These are phyloP conservation scores for Leptomonas seymouri DNA, from an alignment of 208 protist genomes.

Conservation along the genomic window DNA sequence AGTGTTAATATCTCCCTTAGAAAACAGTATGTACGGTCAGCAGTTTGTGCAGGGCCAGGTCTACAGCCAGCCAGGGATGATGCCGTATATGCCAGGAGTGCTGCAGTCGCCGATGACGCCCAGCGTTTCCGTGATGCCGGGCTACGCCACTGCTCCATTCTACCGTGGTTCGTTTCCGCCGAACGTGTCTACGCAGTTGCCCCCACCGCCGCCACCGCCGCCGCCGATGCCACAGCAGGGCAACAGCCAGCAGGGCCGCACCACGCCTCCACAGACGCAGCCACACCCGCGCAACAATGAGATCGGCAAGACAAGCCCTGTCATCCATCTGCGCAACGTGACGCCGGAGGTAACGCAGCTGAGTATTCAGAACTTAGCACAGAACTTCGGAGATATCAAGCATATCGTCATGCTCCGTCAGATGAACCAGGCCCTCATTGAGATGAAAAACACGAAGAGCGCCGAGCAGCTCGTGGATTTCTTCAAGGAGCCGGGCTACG, in stretches of 20 bases:
- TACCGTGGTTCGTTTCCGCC: constrained; percentile 43
- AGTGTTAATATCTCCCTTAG: background rate
- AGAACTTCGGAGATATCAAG: constrained; percentile 90
- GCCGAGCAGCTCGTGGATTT: constrained; percentile 92
- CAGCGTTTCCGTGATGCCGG: constrained; percentile 47
- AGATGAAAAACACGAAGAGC: constrained; percentile 90
- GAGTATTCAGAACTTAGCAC: constrained; percentile 85
- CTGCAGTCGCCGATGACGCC: constrained; percentile 39
- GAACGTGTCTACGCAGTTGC: constrained; percentile 19
- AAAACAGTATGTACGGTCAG: constrained; percentile 71
- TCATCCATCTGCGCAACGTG: constrained; percentile 93
- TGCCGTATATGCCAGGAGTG: constrained; percentile 57
- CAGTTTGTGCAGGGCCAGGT: constrained; percentile 66
- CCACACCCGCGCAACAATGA: constrained; percentile 78
- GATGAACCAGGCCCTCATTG: constrained; percentile 93
- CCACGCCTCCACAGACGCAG: constrained; percentile 24
- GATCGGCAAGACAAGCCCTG: constrained; percentile 80
- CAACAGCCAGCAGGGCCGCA: constrained; percentile 14
- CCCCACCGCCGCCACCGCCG: constrained; percentile 17
- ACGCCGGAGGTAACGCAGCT: constrained; percentile 91
- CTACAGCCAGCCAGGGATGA: constrained; percentile 75
- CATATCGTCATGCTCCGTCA: constrained; percentile 94
- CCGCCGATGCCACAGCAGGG: constrained; percentile 22
- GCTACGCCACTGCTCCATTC: constrained; percentile 35
- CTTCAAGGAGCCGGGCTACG: constrained; percentile 85